Percentiles rank a stretch among this genome's conserved stretches.
These are phyloP conservation scores for Colletotrichum caudatum DNA, from an alignment of 2,329 filamentous ascomycete species.

Conservation along the genomic window DNA sequence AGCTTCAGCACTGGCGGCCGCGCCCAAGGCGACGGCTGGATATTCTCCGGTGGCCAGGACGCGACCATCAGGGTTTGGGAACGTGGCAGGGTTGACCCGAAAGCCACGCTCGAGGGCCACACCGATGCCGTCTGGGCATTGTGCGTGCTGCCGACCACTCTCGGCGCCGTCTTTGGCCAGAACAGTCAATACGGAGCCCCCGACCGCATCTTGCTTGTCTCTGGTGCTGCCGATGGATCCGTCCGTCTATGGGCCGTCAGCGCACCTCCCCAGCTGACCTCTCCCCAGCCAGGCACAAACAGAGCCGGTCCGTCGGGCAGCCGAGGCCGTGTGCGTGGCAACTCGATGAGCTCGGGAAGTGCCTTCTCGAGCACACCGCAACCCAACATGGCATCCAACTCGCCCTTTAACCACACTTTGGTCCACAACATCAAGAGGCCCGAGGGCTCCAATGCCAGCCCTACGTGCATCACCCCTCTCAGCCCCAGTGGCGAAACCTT, in stretches of 20 bases:
- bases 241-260: conserved; percentile 96
- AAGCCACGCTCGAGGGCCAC: conserved; percentile 93
- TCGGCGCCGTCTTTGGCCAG: conserved; percentile 83
- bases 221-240: conserved; percentile 89
- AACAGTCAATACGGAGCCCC: conserved; percentile 80
- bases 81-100: conserved; percentile 91
- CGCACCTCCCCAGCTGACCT: conserved; percentile 86
- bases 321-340: conserved; percentile 83
- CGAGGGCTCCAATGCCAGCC: conserved; percentile 75
- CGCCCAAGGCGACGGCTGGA: conserved; percentile 93
- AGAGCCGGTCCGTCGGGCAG: conserved; percentile 67
- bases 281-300: conserved; percentile 76
- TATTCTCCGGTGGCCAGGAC: conserved; percentile 97
- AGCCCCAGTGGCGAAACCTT: conserved; percentile 86
- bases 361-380: conserved; percentile 92
- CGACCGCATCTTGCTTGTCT: conserved; percentile 90
- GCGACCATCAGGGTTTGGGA: conserved; percentile 96
- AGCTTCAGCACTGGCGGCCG: conserved; percentile 92
- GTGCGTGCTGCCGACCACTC: conserved; percentile 88
- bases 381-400: conserved; percentile 85
- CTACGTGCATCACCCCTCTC: conserved; percentile 94
- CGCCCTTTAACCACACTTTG: conserved; percentile 88
- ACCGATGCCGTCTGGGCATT: conserved; percentile 97
- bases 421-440: conserved; percentile 85
- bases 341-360: conserved; percentile 94